phyloP scores from a whole-genome alignment of 2,329 filamentous ascomycete species.

The Ceratocystis destructans region DNA sequence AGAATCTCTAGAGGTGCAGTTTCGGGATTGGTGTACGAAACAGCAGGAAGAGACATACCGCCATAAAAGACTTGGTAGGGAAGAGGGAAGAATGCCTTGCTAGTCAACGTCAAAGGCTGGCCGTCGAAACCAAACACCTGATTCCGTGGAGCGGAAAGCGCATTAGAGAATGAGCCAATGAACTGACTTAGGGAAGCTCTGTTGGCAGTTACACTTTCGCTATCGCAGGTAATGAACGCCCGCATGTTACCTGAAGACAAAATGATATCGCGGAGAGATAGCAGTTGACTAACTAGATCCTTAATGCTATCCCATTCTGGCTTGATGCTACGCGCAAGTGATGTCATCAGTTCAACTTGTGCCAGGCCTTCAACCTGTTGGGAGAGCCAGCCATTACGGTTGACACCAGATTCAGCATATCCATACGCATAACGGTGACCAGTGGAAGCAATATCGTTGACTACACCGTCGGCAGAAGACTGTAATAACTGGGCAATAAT shows the following conservation, averaged over 20 bases:
- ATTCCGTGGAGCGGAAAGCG: slow-evolving; percentile 5
- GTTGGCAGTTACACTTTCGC: slow-evolving; percentile 57
- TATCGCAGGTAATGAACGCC: slow-evolving; percentile 72
- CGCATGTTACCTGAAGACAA: slow-evolving; percentile 58
- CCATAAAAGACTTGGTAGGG: slow-evolving; percentile 98
- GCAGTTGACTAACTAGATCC: slow-evolving; percentile 70
- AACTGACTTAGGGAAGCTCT: slow-evolving; percentile 58
- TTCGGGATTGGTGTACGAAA: slow-evolving; percentile 62
- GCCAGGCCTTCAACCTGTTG: slow-evolving; percentile 86
- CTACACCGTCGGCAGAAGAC: slow-evolving; percentile 71
- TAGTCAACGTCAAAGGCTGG: slow-evolving; percentile 20
- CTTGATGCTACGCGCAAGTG: slow-evolving; percentile 50
- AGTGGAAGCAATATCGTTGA: slow-evolving; percentile 81
- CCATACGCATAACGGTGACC: slow-evolving; percentile 78
- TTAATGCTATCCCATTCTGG: slow-evolving; percentile 53
- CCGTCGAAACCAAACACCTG: slow-evolving; percentile 13
- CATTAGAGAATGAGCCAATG: slow-evolving; percentile 19
- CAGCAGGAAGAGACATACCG: slow-evolving; percentile 65
- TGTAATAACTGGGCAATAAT: slow-evolving; percentile 80
- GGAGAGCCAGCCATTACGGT: slow-evolving; percentile 53
- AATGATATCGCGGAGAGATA: slow-evolving; percentile 67
- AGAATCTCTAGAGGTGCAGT: slow-evolving; percentile 77
- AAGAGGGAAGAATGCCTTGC: slow-evolving; percentile 79
- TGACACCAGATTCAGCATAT: slow-evolving; percentile 68
- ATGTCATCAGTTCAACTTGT: slow-evolving; percentile 73